Evolutionary conservation across 352 stramenopile genomes (phyloP).

Genomic region (Pythium aquatile): DNA sequence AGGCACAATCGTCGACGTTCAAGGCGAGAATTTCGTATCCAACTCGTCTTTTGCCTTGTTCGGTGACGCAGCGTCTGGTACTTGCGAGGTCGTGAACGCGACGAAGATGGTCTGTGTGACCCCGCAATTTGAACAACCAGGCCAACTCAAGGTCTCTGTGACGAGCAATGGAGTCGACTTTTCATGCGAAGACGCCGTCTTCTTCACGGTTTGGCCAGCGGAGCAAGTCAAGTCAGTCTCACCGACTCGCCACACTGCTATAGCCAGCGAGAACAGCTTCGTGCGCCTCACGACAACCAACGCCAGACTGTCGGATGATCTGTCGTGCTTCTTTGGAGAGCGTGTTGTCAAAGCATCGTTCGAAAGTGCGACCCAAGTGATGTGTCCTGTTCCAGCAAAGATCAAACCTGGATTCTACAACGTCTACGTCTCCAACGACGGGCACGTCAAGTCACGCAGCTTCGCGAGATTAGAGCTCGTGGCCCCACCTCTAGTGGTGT

Average conservation of each 20-base stretch:
- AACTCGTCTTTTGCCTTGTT: conserved; percentile 35
- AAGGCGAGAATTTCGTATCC: conserved; percentile 39
- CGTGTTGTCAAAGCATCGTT: conserved; percentile 24
- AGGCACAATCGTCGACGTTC: conserved; percentile 45
- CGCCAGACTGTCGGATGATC: conserved; percentile 29
- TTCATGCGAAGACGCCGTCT: conserved; percentile 35
- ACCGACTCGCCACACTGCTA: conserved; percentile 35
- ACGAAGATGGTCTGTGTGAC: conserved; percentile 46
- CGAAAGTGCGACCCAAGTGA: conserved; percentile 34
- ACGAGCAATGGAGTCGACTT: conserved; percentile 72
- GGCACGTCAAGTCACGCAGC: conserved; percentile 35
- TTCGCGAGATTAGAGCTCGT: conserved; percentile 44
- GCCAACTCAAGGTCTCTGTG: conserved; percentile 38
- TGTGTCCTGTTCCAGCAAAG: conserved; percentile 33
- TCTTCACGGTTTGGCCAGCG: conserved; percentile 25
- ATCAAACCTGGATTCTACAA: conserved; percentile 29
- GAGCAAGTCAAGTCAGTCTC: conserved; percentile 45
- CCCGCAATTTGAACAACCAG: conserved; percentile 29
- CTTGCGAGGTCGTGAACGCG: conserved; percentile 14
- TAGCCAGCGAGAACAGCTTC: conserved; percentile 25
- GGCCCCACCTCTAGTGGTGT: conserved; percentile 44
- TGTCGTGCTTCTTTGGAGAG: conserved; percentile 63
- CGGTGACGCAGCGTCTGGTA: conserved; percentile 1
- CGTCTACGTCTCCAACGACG: conserved; percentile 58
- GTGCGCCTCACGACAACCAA: conserved; percentile 43